Percentiles rank a stretch among this genome's conserved stretches.
Conservation (phyloP, 139 green algal species). For the Chlorella ohadii region DNA sequence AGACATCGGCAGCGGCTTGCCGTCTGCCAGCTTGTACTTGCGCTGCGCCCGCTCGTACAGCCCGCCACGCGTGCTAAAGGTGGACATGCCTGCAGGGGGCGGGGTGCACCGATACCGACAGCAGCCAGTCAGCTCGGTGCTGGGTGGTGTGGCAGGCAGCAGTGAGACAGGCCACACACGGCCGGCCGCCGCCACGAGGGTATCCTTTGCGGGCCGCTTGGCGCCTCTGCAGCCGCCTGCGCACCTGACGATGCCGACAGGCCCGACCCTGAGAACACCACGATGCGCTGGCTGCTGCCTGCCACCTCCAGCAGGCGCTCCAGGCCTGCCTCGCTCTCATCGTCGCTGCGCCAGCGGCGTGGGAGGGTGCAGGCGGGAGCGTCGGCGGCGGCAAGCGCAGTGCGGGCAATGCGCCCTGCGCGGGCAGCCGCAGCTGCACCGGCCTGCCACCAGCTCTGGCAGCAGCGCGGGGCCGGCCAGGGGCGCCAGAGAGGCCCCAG, state of each 20-base stretch:
- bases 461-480: no score
- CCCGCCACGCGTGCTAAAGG: slow-evolving; percentile 86
- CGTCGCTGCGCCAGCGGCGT: not conserved
- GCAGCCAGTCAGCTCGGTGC: not conserved
- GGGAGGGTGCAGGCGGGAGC: no score
- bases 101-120: no score
- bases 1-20: no score
- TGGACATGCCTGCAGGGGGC: slow-evolving; percentile 86
- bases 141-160: not conserved
- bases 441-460: no score
- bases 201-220: no score
- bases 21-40: slow-evolving; percentile 80
- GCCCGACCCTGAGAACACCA: slow-evolving; percentile 89
- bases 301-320: slow-evolving; percentile 24
- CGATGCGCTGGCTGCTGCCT: slow-evolving; percentile 39
- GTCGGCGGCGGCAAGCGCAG: not conserved
- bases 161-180: no score
- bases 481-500: not conserved
- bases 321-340: not conserved
- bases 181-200: no score
- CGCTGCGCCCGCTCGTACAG: slow-evolving; percentile 87
- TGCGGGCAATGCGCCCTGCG: not conserved
- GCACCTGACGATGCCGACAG: slow-evolving; percentile 82
- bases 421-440: no score
- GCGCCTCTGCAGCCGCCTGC: no score